Base-by-base conservation (phyloP, 192 early-diverging fungal genomes). In the Entophlyctis helioformis region DNA sequence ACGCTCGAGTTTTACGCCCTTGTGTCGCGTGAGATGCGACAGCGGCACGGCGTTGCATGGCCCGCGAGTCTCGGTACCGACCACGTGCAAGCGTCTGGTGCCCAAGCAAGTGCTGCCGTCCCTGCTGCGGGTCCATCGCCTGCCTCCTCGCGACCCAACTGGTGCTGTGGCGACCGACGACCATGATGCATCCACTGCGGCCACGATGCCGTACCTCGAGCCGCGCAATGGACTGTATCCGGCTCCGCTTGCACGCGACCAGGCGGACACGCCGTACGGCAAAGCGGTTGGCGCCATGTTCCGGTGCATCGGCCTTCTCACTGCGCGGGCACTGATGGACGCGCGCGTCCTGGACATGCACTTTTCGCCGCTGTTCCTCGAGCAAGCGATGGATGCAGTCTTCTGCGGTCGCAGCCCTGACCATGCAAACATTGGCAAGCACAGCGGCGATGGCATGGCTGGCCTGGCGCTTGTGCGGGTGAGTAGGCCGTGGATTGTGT, bases 1-100 rank as follows among this genome's bases (percentile, higher is more conserved):
- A 90, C 90, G 0, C 68, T 91, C 7, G 93, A 97, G 59, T 97
- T 97, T 54, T 97, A 90, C 55, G 62, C 86, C 3, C 60, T 67
- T 10, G 79, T 94, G 1, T 90, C 81, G 11, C 72, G 67, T 26
- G 84, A 86, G 44, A 67, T 91, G 15, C 22, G 52, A 24, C 43
- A 34, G 25, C 29, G 41, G 19, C 43, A 48, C 6, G 69, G 68
- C 13, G 36, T 58, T 3, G 9, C 31, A 2, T n/a, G n/a, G n/a
- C n/a, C n/a, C n/a, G n/a, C n/a, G 29, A 31, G 11, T 11, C 6
- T 31, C 6, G 29, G 4, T 31, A 11, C 29, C 29, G 29, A 31
- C 11, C 29, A 31, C 4, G 29, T 11, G 29, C 4, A 31, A 4
- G 29, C 6, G 29, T 31, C 29, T 31, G 29, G n/a, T n/a, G n/a